A percentile compares a stretch with the other conserved stretches of the same genome.
phyloP scores from a whole-genome alignment of 345 rosid species.

The Rhizophora apiculata region DNA sequence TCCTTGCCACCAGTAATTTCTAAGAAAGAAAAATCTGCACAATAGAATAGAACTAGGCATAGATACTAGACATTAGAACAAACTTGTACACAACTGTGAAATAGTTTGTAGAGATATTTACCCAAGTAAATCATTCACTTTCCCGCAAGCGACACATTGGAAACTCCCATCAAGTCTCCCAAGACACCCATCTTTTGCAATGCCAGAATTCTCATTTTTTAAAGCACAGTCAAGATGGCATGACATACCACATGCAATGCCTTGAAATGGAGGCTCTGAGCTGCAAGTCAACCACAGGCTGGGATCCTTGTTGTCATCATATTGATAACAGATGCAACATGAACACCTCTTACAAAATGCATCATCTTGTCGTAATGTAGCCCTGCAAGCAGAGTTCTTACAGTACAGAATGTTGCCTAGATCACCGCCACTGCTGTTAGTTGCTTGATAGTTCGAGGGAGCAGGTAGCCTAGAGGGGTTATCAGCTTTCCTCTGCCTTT shows the following conservation, averaged over 20 bases:
- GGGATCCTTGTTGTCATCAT: conserved; percentile 93
- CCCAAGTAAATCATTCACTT: conserved; percentile 85
- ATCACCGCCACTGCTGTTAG: conserved; percentile 29
- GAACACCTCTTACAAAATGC: conserved; percentile 85
- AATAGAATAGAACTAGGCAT: not conserved
- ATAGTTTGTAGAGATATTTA: conserved; percentile 27
- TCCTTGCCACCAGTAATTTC: too few relatives aligned
- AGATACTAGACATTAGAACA: not conserved
- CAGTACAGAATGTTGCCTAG: conserved; percentile 43
- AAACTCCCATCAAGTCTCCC: conserved; percentile 70
- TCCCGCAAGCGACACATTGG: conserved; percentile 64
- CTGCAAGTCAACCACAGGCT: conserved; percentile 87
- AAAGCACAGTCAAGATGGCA: conserved; percentile 90
- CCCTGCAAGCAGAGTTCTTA: conserved; percentile 84
- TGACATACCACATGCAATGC: conserved; percentile 75
- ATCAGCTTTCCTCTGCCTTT: conserved; percentile 68
- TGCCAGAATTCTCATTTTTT: conserved; percentile 59
- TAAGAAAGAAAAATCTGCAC: not conserved
- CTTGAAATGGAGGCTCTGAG: conserved; percentile 59
- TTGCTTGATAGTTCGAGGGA: conserved; percentile 26
- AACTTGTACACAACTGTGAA: not conserved
- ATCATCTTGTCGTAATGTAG: conserved; percentile 54
- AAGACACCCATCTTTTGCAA: conserved; percentile 45
- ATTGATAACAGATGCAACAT: conserved; percentile 74
- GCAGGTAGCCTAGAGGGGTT: conserved; percentile 52